Percentiles rank a stretch among this genome's conserved stretches.
phyloP scores from a whole-genome alignment of 2,329 filamentous ascomycete species.

The Calonectria montana region DNA sequence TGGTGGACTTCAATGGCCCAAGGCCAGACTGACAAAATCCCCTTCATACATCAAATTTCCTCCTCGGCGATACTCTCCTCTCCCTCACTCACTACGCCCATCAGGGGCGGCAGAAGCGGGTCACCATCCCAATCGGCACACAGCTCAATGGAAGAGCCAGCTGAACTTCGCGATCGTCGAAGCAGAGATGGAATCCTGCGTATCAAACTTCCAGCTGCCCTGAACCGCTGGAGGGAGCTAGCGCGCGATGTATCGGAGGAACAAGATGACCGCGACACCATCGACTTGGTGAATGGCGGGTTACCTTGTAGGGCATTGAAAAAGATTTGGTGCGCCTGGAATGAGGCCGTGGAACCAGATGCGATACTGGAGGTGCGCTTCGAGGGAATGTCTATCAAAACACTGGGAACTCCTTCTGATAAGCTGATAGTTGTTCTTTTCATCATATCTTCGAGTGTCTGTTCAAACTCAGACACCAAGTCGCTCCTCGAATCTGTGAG shows the following conservation, averaged over 20 bases:
- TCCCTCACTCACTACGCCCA: background rate
- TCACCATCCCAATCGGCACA: background rate
- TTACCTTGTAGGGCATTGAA: background rate
- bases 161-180: background rate
- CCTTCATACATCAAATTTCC: no score
- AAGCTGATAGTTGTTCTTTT: background rate
- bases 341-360: constrained; percentile 1
- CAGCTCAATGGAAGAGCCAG: background rate
- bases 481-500: background rate
- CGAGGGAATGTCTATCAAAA: background rate
- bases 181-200: background rate
- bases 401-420: background rate
- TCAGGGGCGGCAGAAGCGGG: background rate
- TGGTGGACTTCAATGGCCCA: no score
- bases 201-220: background rate
- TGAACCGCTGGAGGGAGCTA: constrained; percentile 6
- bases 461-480: background rate
- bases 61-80: background rate
- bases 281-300: background rate
- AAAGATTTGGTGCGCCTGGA: background rate
- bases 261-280: background rate
- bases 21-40: no score
- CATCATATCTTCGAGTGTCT: no score
- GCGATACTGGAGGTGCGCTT: background rate
- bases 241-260: background rate